Evolutionary conservation across 371 early-diverging fungal genomes (phyloP), one percentile per base, ranked within the genome.

Genomic region (Syncephalastrum monosporum): DNA sequence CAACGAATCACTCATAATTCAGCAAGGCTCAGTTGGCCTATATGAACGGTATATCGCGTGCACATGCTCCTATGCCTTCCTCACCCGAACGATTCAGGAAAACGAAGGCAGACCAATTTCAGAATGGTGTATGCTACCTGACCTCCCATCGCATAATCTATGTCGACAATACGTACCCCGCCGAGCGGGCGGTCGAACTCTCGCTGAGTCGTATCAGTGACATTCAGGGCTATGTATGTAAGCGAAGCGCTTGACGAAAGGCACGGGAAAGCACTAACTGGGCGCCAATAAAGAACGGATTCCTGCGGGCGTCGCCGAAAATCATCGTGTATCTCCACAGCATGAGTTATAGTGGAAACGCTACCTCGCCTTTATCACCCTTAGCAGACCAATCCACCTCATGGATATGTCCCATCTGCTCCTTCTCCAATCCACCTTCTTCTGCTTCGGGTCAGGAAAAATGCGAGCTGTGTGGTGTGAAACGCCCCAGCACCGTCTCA

Each of bases 371-470:
- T 23, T 19, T 56, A 6, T 24, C 42, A 52, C 43, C 45, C 24
- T 42, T 55, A 2, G 15, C 62, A 14, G 42, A 42, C 2, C 47
- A 60, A 38, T 15, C 46, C 38, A 63, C 71, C 5, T 41, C 60
- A 1, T 94, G 94, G 94, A 79, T 77, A 10, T 94, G 94, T 64
- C 55, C 82, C 13, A 87, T 91, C 25, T 94, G 94, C 61, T 88
- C 86, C 33, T 69, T 77, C 54, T 65, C 73, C 25, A 92, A 92
- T 59, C 62, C 65, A 43, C 72, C 75, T 1, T 60, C 55, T 3
- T 33, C 38, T 12, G 38, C 38, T 2, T 33, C 38, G 2, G 10
- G 12, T 10, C 14, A 56, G 5, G 56, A 68, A 15, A 85, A 85
- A 59, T 93, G 93, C 65, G 69, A 77, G 25, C 68, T 90, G 15